Base-by-base conservation (phyloP, 2,329 filamentous ascomycete species). In the Venturiaceae sp. region DNA sequence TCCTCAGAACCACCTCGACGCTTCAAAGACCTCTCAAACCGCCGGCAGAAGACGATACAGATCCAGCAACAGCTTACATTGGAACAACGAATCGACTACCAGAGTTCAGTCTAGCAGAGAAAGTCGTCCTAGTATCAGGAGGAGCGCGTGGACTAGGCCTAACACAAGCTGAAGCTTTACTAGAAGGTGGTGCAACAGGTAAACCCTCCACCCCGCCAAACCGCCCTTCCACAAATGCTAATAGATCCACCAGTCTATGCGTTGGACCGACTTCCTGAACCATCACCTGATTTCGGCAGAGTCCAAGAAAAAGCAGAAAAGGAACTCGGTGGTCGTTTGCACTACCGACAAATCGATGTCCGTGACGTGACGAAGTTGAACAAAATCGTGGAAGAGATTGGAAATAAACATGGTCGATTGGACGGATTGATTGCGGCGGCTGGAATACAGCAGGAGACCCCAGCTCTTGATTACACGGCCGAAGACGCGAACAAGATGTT, bases 51-150 rank as follows among this genome's bases (percentile, higher is more conserved):
- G 32, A 34, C 14, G 14, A 54, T 19, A 21, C 23, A 14, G 6
- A 36, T 13, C 52, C 30, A 54, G 32, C n/a, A 3, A 36, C 52
- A 13, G 32, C 52, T 1, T 39, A 34, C 11, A 5, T 39, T 5
- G 44, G 44, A 14, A 50, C 53, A 3, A 56, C 28, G 13, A 39
- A 67, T n/a, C 71, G 70, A 32, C 73, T 75, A 59, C 64, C 66
- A 33, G 74, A 77, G 57, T 76, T 76, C 60, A 72, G 75, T 57
- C 82, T 97, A 36, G 87, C 95, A 70, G 88, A 84, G 61, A 86
- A 86, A 68, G 88, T 92, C 8, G 90, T 84, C 53, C 79, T 96
- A 39, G 88, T 97, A 37, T 97, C 92, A 0, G 92, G 92, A 14
- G 75, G 74, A 33, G 75, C 68, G 3, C 67, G 73, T 50, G 74